A percentile compares a stretch with the other conserved stretches of the same genome.
These are phyloP conservation scores for Microdochium bolleyi DNA, from an alignment of 2,329 filamentous ascomycete genomes.

Conservation along the genomic window DNA sequence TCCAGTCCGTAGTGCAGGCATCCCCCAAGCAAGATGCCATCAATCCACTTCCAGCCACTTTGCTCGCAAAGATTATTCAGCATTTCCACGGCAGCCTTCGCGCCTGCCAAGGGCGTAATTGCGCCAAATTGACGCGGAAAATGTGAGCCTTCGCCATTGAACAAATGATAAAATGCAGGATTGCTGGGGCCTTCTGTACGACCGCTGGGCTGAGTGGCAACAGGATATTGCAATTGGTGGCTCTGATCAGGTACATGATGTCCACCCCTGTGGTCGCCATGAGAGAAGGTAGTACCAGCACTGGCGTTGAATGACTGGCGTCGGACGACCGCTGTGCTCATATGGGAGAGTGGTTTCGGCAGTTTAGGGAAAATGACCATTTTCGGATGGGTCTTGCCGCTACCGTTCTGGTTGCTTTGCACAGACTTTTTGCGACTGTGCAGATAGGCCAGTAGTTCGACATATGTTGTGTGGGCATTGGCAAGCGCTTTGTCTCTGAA, in stretches of 20 bases:
- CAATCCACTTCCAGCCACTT: constrained; percentile 80
- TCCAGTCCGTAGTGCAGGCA: constrained; percentile 88
- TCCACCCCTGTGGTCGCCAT: constrained; percentile 4
- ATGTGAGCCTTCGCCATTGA: constrained; percentile 12
- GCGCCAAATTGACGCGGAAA: constrained; percentile 12
- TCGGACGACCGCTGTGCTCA: constrained; percentile 6
- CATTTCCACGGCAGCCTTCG: constrained; percentile 61
- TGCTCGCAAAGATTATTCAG: constrained; percentile 70
- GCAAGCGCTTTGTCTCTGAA: constrained; percentile 63
- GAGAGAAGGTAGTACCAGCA: constrained; percentile 6
- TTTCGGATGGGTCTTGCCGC: constrained; percentile 32
- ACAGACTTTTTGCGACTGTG: constrained; percentile 47
- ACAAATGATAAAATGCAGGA: constrained; percentile 14
- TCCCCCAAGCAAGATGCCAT: constrained; percentile 85
- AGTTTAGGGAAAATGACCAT: constrained; percentile 49
- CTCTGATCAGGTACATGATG: background rate
- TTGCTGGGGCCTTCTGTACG: constrained; percentile 8
- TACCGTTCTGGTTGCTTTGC: constrained; percentile 26
- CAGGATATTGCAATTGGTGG: background rate
- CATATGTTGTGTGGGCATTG: constrained; percentile 66
- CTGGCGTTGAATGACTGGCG: constrained; percentile 8
- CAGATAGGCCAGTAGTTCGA: constrained; percentile 59
- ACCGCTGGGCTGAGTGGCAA: constrained; percentile 4
- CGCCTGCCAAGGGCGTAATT: constrained; percentile 42
- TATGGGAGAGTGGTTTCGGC: constrained; percentile 22